Conservation (phyloP, 2,329 filamentous ascomycete species). For the Alternaria arbusti region DNA sequence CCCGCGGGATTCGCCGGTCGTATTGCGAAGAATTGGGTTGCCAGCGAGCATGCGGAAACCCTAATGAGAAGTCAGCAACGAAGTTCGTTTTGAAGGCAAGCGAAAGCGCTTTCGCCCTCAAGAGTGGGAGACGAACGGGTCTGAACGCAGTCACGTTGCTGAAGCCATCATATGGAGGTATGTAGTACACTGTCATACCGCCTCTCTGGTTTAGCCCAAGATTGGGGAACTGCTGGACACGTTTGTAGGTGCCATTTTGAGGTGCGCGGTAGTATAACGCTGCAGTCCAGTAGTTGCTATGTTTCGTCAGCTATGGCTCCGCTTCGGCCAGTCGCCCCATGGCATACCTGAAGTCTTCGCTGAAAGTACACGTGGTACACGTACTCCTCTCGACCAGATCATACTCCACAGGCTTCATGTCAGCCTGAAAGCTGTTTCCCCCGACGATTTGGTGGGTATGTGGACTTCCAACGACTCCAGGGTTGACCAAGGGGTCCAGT, state of each 20-base stretch:
- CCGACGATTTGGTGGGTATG: conserved; percentile 42
- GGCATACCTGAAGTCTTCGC: conserved; percentile 24
- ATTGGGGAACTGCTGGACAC: conserved; percentile 37
- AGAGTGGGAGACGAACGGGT: conserved; percentile 23
- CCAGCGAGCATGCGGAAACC: conserved; percentile 58
- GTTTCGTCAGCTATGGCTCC: not conserved
- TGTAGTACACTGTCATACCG: conserved; percentile 42
- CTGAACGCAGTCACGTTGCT: conserved; percentile 36
- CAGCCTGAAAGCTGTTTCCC: conserved; percentile 33
- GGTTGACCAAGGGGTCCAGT: conserved; percentile 38
- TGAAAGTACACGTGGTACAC: conserved; percentile 41
- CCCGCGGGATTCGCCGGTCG: conserved; percentile 36
- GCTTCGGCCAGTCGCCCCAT: no score
- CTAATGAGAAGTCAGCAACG: not conserved
- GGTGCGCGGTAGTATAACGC: conserved; percentile 35
- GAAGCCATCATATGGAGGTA: conserved; percentile 38
- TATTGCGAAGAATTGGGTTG: conserved; percentile 42
- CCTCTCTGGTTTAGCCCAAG: conserved; percentile 32
- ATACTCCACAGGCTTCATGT: conserved; percentile 36
- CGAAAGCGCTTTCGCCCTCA: not conserved
- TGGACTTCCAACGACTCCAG: conserved; percentile 32
- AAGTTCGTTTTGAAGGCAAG: not conserved
- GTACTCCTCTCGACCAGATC: conserved; percentile 27
- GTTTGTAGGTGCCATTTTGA: conserved; percentile 39
- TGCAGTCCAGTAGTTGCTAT: conserved; percentile 38